A percentile compares a stretch with the other conserved stretches of the same genome.
These are phyloP conservation scores for Puccinellia tenuiflora DNA, from an alignment of 176 grass and related monocot genomes.

Conservation along the genomic window DNA sequence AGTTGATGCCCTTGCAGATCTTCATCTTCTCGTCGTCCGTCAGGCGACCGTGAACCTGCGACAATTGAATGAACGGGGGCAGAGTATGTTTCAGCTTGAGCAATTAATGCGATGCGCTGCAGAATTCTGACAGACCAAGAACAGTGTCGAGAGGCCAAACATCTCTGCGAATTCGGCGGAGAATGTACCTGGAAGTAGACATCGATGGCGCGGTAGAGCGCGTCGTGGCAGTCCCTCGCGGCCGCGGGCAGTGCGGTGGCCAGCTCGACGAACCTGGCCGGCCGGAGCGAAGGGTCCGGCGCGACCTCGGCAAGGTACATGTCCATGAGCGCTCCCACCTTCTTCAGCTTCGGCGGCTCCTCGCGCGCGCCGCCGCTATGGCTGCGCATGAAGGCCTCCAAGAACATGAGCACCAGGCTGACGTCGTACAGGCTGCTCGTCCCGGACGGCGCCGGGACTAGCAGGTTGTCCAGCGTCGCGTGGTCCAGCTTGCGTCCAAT, in stretches of 20 bases:
- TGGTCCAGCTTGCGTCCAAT: slow-evolving; percentile 80
- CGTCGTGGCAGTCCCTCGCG: slow-evolving; percentile 82
- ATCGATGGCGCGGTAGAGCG: slow-evolving; percentile 80
- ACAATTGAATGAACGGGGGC: background rate
- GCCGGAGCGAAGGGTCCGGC: slow-evolving; percentile 66
- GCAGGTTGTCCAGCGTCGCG: slow-evolving; percentile 80
- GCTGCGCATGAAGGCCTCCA: slow-evolving; percentile 50
- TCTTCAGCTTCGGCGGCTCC: slow-evolving; percentile 46
- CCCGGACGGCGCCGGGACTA: slow-evolving; percentile 51
- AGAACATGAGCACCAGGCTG: slow-evolving; percentile 55
- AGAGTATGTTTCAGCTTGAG: slow-evolving; percentile 2
- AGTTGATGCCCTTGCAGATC: slow-evolving; percentile 73
- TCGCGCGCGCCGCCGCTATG: background rate
- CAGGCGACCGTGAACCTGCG: slow-evolving; percentile 59
- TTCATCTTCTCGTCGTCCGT: slow-evolving; percentile 86
- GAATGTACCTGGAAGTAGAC: slow-evolving; percentile 80
- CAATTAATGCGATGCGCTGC: slow-evolving; percentile 4
- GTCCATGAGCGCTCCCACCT: slow-evolving; percentile 62
- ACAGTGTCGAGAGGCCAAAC: background rate
- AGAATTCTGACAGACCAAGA: background rate
- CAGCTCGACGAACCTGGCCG: slow-evolving; percentile 59
- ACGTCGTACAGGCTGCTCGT: slow-evolving; percentile 71
- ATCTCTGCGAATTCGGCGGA: background rate
- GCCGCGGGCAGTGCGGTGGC: slow-evolving; percentile 52
- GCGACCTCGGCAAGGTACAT: slow-evolving; percentile 86